Evolutionary conservation across 306 rosid genomes (phyloP).

Genomic region (Phaseolus lunatus): DNA sequence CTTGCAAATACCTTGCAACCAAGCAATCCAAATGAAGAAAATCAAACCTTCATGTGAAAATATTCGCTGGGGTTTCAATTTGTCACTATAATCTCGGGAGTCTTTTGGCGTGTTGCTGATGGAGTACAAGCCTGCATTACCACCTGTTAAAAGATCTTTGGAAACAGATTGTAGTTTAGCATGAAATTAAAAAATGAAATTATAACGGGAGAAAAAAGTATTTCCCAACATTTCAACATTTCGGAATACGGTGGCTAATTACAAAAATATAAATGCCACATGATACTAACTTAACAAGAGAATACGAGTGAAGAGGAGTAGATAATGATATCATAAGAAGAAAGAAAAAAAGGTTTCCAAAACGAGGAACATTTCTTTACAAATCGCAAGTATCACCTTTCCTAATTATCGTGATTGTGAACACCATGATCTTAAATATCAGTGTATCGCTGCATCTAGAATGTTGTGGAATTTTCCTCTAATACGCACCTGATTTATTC

Average conservation of each 20-base stretch:
- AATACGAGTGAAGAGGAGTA: slow-evolving; percentile 7
- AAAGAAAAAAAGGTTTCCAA: slow-evolving; percentile 17
- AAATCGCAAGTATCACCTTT: slow-evolving; percentile 15
- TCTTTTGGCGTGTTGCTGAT: slow-evolving; percentile 40
- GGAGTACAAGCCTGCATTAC: slow-evolving; percentile 45
- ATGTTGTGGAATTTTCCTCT: slow-evolving; percentile 11
- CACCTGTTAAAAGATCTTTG: slow-evolving; percentile 25
- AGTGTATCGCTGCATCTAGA: not conserved
- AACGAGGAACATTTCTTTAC: slow-evolving; percentile 10
- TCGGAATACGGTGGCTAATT: slow-evolving; percentile 1
- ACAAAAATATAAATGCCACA: slow-evolving; percentile 7
- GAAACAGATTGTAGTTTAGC: slow-evolving; percentile 4
- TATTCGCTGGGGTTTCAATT: slow-evolving; percentile 42
- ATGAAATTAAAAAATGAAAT: slow-evolving; percentile 15
- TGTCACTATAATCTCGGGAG: slow-evolving; percentile 42
- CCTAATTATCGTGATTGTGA: slow-evolving; percentile 29
- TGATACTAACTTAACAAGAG: not conserved
- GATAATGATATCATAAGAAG: slow-evolving; percentile 8
- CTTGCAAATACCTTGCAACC: slow-evolving; percentile 16
- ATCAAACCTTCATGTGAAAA: slow-evolving; percentile 45
- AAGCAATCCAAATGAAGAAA: slow-evolving; percentile 40
- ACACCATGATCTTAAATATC: slow-evolving; percentile 9
- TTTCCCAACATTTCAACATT: slow-evolving; percentile 7
- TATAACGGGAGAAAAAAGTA: not conserved
- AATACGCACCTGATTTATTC: slow-evolving; percentile 58